Evolutionary conservation across 176 grass and related monocot genomes (phyloP).

Genomic region (Ensete glaucum): DNA sequence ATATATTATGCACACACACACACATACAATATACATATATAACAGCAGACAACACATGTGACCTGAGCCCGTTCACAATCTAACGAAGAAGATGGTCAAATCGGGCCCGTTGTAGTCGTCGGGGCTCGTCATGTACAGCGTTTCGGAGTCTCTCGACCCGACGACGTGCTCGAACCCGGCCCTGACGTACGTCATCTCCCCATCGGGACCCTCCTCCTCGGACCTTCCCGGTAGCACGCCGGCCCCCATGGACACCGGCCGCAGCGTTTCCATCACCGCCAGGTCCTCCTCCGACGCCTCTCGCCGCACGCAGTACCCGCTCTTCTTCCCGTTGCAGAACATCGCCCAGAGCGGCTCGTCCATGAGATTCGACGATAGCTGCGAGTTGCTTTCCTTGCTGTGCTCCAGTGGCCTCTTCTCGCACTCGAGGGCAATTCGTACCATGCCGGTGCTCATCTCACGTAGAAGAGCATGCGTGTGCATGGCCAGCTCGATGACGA

Average conservation of each 20-base stretch:
- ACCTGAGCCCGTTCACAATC: slow-evolving; percentile 19
- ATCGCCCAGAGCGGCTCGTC: slow-evolving; percentile 9
- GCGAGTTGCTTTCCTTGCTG: neutral
- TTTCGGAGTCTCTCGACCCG: slow-evolving; percentile 13
- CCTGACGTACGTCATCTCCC: slow-evolving; percentile 14
- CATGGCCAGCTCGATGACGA: slow-evolving; percentile 4
- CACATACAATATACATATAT: neutral
- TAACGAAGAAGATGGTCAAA: slow-evolving; percentile 10
- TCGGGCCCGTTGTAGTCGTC: neutral
- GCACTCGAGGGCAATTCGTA: slow-evolving; percentile 19
- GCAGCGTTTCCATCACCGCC: slow-evolving; percentile 11
- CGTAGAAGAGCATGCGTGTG: slow-evolving; percentile 4
- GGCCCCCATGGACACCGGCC: slow-evolving; percentile 7
- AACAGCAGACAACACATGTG: neutral
- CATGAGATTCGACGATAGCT: neutral
- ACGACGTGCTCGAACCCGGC: slow-evolving; percentile 8
- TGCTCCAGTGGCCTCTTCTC: neutral
- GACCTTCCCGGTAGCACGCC: neutral
- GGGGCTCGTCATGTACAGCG: slow-evolving; percentile 7
- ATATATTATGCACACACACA: neutral
- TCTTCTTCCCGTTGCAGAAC: slow-evolving; percentile 20
- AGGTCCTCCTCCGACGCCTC: slow-evolving; percentile 11
- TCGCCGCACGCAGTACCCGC: slow-evolving; percentile 7
- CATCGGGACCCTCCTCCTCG: slow-evolving; percentile 9
- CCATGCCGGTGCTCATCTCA: slow-evolving; percentile 15